These are phyloP conservation scores for Venturia asperata DNA, from an alignment of 2,329 filamentous ascomycete species.

Conservation along the genomic window DNA sequence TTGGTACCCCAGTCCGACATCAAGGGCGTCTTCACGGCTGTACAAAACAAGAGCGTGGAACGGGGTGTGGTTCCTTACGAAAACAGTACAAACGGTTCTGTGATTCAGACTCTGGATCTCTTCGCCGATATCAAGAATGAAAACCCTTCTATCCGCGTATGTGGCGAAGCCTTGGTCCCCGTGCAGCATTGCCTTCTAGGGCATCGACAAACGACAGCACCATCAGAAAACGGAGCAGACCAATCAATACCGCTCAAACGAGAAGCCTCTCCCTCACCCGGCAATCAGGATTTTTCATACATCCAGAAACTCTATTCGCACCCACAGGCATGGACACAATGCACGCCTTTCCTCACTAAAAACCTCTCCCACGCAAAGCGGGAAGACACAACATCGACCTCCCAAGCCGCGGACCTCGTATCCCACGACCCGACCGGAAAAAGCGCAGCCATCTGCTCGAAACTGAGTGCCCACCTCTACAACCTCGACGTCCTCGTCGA, in stretches of 20 bases:
- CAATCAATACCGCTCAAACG: not conserved
- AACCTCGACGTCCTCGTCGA: constrained; percentile 62
- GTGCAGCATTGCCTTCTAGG: constrained; percentile 86
- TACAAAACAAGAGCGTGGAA: constrained; percentile 57
- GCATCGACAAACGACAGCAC: constrained; percentile 21
- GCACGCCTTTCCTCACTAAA: constrained; percentile 62
- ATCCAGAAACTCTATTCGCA: constrained; percentile 81
- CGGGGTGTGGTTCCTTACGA: constrained; percentile 89
- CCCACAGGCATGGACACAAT: constrained; percentile 93
- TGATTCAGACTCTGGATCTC: constrained; percentile 82
- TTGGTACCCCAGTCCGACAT: constrained; percentile 42
- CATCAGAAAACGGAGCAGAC: not conserved
- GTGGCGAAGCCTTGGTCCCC: constrained; percentile 75
- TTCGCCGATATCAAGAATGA: constrained; percentile 63
- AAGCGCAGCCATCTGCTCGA: constrained; percentile 71
- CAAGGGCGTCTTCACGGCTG: constrained; percentile 68
- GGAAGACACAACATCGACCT: constrained; percentile 79
- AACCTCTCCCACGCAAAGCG: constrained; percentile 64
- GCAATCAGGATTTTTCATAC: constrained; percentile 30
- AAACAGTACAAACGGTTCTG: constrained; percentile 90
- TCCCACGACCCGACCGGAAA: constrained; percentile 54
- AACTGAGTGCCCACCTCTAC: constrained; percentile 62
- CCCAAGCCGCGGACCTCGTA: constrained; percentile 69
- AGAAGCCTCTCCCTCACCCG: not conserved
- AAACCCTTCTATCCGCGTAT: constrained; percentile 63